Percentiles rank a stretch among this genome's conserved stretches.
phyloP scores from a whole-genome alignment of 495 filamentous ascomycete genomes.

The Aspergillus taichungensis region DNA sequence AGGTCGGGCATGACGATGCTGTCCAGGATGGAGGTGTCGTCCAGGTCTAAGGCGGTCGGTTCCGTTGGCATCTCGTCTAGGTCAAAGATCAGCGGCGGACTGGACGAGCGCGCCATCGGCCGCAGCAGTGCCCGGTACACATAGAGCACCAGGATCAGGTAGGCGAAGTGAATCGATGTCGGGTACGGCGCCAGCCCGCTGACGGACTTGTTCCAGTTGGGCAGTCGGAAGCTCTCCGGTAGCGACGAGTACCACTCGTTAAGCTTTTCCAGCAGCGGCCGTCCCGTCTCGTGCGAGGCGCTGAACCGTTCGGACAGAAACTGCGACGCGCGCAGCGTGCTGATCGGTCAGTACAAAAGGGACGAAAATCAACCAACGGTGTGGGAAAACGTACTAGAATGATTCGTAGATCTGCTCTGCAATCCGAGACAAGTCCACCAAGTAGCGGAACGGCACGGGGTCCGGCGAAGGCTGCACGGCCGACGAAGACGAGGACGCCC shows the following conservation, averaged over 20 bases:
- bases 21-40: slow-evolving; percentile 16
- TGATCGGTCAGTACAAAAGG: background rate
- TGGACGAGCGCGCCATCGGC: slow-evolving; percentile 26
- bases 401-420: slow-evolving; percentile 25
- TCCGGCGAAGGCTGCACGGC: slow-evolving; percentile 3
- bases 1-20: slow-evolving; percentile 16
- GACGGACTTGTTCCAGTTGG: slow-evolving; percentile 27
- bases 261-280: slow-evolving; percentile 17
- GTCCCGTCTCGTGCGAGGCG: slow-evolving; percentile 21
- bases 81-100: slow-evolving; percentile 27
- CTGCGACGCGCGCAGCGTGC: slow-evolving; percentile 27
- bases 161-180: slow-evolving; percentile 28
- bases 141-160: slow-evolving; percentile 25
- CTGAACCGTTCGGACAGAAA: slow-evolving; percentile 20
- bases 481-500: slow-evolving; percentile 16
- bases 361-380: background rate
- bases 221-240: slow-evolving; percentile 19
- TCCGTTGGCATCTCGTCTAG: slow-evolving; percentile 19
- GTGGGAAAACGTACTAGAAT: slow-evolving; percentile 20
- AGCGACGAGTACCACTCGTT: slow-evolving; percentile 25
- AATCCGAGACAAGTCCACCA: slow-evolving; percentile 20
- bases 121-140: slow-evolving; percentile 30
- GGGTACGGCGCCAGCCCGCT: slow-evolving; percentile 21
- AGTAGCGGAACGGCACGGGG: slow-evolving; percentile 18
- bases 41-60: slow-evolving; percentile 10